Conservation (phyloP, 1,139 yeast species). For the Yamadazyma kanchanaburiensis region DNA sequence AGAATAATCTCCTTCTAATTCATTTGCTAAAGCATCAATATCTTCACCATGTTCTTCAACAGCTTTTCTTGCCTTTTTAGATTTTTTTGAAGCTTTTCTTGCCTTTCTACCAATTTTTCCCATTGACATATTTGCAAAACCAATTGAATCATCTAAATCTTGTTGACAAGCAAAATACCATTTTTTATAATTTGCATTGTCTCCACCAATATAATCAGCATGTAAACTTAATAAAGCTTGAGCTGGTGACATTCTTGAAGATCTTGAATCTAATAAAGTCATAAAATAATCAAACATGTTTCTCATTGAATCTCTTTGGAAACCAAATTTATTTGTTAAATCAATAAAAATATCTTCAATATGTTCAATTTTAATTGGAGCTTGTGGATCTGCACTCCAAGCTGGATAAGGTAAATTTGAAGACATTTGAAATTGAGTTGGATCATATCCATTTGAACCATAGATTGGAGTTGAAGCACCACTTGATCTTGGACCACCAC, state of each 20-base stretch:
- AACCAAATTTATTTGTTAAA: conserved; percentile 87
- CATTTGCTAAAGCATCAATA: conserved; percentile 59
- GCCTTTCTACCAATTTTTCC: conserved; percentile 63
- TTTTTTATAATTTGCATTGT: conserved; percentile 40
- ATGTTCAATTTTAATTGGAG: conserved; percentile 76
- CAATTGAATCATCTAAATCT: conserved; percentile 39
- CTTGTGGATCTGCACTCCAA: conserved; percentile 90
- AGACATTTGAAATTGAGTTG: conserved; percentile 60
- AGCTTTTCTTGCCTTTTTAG: conserved; percentile 60
- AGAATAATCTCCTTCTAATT: conserved; percentile 82
- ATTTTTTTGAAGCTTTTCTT: conserved; percentile 52
- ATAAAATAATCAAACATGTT: conserved; percentile 95
- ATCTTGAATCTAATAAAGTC: conserved; percentile 89
- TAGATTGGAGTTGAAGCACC: conserved; percentile 97
- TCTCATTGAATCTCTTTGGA: conserved; percentile 96
- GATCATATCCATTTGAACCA: conserved; percentile 71
- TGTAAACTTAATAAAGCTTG: conserved; percentile 91
- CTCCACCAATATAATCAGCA: conserved; percentile 78
- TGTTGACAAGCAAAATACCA: conserved; percentile 45
- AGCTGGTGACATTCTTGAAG: conserved; percentile 95
- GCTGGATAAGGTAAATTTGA: conserved; percentile 84
- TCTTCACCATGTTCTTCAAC: conserved; percentile 48
- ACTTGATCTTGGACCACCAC: conserved; percentile 76
- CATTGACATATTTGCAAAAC: conserved; percentile 60
- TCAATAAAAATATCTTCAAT: conserved; percentile 91